phyloP scores from a whole-genome alignment of 495 filamentous ascomycete species.

The Diplogelasinospora grovesii region DNA sequence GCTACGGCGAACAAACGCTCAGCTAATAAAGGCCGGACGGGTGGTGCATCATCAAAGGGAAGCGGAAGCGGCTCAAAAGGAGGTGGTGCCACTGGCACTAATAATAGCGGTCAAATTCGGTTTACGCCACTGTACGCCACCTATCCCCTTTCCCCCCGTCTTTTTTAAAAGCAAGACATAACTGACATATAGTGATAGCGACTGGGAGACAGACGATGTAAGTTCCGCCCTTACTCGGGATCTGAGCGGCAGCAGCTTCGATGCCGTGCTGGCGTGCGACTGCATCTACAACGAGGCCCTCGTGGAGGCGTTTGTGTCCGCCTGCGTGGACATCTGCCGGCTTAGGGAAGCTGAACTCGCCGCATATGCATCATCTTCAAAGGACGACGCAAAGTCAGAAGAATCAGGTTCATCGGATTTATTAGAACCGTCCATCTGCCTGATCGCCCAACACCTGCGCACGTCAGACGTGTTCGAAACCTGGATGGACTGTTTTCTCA shows the following conservation, averaged over 20 bases:
- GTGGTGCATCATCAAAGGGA: background rate
- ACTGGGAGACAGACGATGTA: constrained; percentile 61
- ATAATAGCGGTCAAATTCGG: constrained; percentile 29
- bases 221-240: constrained; percentile 31
- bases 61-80: too few species aligned
- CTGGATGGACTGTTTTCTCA: constrained; percentile 65
- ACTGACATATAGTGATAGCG: too few species aligned
- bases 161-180: too few species aligned
- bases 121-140: constrained; percentile 47
- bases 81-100: too few species aligned
- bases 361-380: too few species aligned
- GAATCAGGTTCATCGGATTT: constrained; percentile 1
- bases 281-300: constrained; percentile 88
- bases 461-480: constrained; percentile 75
- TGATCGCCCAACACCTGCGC: constrained; percentile 82
- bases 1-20: too few species aligned
- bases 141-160: too few species aligned
- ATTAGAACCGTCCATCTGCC: constrained; percentile 37
- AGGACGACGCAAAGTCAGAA: constrained; percentile 1
- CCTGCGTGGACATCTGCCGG: constrained; percentile 71
- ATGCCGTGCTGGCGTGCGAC: constrained; percentile 73
- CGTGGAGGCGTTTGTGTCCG: constrained; percentile 72
- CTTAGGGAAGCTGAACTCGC: too few species aligned
- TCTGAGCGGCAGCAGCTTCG: constrained; percentile 34
- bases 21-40: background rate